Percentiles rank a stretch among this genome's conserved stretches.
Conservation (phyloP, 192 early-diverging fungal species). For the Umbelopsis isabellina region DNA sequence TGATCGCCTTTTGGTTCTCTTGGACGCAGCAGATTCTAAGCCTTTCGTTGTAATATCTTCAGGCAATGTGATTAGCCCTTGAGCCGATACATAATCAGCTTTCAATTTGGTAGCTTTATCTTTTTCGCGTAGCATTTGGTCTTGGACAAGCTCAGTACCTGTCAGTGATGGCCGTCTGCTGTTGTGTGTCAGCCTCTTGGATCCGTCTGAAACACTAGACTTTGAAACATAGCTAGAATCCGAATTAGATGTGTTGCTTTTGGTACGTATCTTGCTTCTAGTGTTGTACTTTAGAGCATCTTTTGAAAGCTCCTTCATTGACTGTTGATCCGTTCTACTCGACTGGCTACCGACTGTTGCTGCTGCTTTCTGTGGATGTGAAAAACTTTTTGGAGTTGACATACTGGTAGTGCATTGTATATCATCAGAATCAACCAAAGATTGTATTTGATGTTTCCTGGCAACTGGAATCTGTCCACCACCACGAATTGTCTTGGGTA, state of each 20-base stretch:
- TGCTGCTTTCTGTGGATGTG: neutral
- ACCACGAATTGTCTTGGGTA: slow-evolving; percentile 28
- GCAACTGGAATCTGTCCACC: slow-evolving; percentile 15
- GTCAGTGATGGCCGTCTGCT: slow-evolving; percentile 13
- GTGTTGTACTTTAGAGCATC: neutral
- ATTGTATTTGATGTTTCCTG: neutral
- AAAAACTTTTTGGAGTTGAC: slow-evolving; percentile 1
- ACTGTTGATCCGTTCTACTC: neutral
- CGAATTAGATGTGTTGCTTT: neutral
- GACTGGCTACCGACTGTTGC: slow-evolving; percentile 3
- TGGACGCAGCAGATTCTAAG: neutral
- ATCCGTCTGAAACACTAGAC: neutral
- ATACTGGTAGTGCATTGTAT: slow-evolving; percentile 16
- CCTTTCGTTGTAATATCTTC: neutral
- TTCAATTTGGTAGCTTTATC: slow-evolving; percentile 11
- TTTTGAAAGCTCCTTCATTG: neutral
- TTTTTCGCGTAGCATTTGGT: slow-evolving; percentile 15
- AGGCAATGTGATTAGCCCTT: slow-evolving; percentile 9
- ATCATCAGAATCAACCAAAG: neutral
- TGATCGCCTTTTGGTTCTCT: neutral
- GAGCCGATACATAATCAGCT: slow-evolving; percentile 20
- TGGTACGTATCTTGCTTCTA: neutral
- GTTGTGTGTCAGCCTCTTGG: neutral
- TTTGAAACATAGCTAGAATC: neutral
- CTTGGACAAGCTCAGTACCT: slow-evolving; percentile 10